Evolutionary conservation across 345 rosid species (phyloP).

Genomic region (Raphanus sativus): DNA sequence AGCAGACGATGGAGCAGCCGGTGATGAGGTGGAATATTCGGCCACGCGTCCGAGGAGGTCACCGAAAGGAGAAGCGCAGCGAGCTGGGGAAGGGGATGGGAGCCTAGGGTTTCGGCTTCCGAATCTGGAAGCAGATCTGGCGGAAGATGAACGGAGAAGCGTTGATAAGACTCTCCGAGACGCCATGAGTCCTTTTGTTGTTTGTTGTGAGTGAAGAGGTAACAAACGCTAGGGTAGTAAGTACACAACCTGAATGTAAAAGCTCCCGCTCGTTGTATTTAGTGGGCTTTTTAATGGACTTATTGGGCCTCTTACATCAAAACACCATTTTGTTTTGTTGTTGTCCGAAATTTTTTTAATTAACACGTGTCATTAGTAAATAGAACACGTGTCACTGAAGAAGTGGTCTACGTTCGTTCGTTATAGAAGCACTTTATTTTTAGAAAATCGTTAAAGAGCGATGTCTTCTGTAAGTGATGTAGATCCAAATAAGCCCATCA

Average conservation of each 20-base stretch:
- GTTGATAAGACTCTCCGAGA: constrained; percentile 71
- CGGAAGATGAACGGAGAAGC: constrained; percentile 70
- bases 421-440: neutral
- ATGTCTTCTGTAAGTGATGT: neutral
- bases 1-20: constrained; percentile 36
- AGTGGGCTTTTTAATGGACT: neutral
- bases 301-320: neutral
- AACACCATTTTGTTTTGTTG: neutral
- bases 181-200: constrained; percentile 39
- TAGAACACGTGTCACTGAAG: neutral
- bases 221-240: constrained; percentile 40
- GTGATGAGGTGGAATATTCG: constrained; percentile 66
- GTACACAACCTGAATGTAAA: neutral
- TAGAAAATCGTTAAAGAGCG: neutral
- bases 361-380: neutral
- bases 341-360: neutral
- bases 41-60: constrained; percentile 62
- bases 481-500: neutral
- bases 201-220: constrained; percentile 20
- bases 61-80: constrained; percentile 51
- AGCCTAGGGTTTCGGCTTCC: constrained; percentile 32
- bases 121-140: constrained; percentile 56
- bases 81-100: constrained; percentile 41
- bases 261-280: neutral
- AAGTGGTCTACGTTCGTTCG: neutral